Evolutionary conservation across 2,329 filamentous ascomycete genomes (phyloP), one percentile per base, ranked within the genome.

Genomic region (Escovopsis weberi): DNA sequence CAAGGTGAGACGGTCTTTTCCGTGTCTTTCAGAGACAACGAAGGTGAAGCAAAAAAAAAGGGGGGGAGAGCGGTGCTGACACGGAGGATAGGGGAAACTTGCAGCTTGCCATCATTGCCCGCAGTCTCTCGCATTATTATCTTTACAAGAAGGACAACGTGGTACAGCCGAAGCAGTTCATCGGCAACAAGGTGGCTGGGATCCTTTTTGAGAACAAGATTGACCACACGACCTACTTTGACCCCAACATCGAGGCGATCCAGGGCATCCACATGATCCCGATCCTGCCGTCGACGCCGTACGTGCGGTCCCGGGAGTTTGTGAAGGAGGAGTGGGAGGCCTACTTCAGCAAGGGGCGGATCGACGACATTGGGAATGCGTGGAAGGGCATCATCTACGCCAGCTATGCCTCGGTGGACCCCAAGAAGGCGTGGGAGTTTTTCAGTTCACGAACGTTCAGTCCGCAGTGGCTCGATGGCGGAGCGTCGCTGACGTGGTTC

Each of bases 151-250:
- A 62, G 34, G 66, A 73, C 60, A 94, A 94, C 59, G 68, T 62
- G 41, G 62, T 70, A 15, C 76, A 94, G 53, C 89, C 89, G 0
- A 51, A 69, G 1, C 66, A 80, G n/a, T 94, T 93, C 57, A 78
- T 85, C 48, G 74, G 68, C 36, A 96, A 96, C 68, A 87, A 83
- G 61, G 76, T 72, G 33, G 69, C 70, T 2, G 75, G 76, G 6
- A 80, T 80, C 49, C 58, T 94, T 8, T 96, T 95, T 54, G 89
- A 96, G 63, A 95, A 95, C 67, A 96, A 96, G 64, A 74, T 87
- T 42, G 85, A 96, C 59, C 86, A 95, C 61, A 82, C 83, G 4
- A 95, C 89, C 1, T 95, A 86, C 63, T 95, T 95, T 54, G 85
- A 85, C 38, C 59, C 66, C 40, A 75, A 80, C 44, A 71, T 76